These are phyloP conservation scores for Leucosporidium yakuticum DNA, from an alignment of 768 basidiomycete species.

Conservation along the genomic window DNA sequence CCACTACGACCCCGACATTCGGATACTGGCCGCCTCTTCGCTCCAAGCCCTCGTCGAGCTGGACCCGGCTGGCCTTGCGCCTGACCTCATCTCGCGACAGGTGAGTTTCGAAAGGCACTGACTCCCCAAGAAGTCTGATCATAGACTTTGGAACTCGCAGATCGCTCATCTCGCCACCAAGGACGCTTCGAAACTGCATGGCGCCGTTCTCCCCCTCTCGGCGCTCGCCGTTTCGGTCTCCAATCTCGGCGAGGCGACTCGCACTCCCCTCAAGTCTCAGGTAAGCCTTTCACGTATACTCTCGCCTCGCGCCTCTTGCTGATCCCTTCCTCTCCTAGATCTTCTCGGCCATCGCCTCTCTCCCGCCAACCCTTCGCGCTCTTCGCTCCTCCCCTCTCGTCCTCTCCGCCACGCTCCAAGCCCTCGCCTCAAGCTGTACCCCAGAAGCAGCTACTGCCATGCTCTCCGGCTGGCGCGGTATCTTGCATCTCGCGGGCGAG, in stretches of 20 bases:
- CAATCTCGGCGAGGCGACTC: not conserved
- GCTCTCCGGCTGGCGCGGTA: slow-evolving; percentile 65
- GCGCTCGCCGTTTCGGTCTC: slow-evolving; percentile 53
- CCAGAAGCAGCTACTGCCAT: not conserved
- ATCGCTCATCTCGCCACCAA: slow-evolving; percentile 53
- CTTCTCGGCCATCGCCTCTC: slow-evolving; percentile 44
- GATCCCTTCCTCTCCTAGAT: slow-evolving; percentile 50
- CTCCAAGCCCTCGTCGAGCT: slow-evolving; percentile 61
- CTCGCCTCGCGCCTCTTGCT: not conserved
- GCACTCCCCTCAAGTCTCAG: slow-evolving; percentile 43
- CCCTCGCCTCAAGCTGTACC: slow-evolving; percentile 3
- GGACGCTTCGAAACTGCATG: slow-evolving; percentile 71
- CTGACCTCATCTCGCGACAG: slow-evolving; percentile 9
- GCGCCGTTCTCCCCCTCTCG: slow-evolving; percentile 65
- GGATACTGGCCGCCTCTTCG: slow-evolving; percentile 69
- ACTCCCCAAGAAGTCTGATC: no score
- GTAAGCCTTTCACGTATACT: slow-evolving; percentile 47
- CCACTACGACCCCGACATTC: slow-evolving; percentile 84
- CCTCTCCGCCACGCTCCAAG: slow-evolving; percentile 16
- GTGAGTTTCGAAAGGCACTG: slow-evolving; percentile 17
- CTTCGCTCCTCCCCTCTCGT: slow-evolving; percentile 54
- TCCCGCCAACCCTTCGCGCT: not conserved
- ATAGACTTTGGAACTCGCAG: slow-evolving; percentile 22
- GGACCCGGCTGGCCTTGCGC: slow-evolving; percentile 48
- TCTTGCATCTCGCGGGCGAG: slow-evolving; percentile 54